Conservation (phyloP, 345 rosid species). For the Microcos paniculata region DNA sequence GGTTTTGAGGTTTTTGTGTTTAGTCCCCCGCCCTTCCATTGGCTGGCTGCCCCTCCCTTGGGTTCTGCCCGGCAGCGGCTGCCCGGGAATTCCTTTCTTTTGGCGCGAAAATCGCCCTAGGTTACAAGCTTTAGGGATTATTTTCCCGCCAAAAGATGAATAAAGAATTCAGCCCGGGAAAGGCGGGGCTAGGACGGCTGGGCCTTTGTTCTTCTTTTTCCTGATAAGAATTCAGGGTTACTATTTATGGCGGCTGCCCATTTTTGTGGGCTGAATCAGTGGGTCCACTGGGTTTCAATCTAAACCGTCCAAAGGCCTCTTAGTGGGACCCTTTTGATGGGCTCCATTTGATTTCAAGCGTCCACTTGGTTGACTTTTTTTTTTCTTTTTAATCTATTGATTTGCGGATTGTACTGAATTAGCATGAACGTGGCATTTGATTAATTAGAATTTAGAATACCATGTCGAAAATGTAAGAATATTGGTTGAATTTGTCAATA, state of each 20-base stretch:
- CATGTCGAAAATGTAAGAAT: background rate
- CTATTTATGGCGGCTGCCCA: background rate
- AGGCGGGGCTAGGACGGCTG: constrained; percentile 19
- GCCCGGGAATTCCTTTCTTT: constrained; percentile 32
- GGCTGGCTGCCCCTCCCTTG: background rate
- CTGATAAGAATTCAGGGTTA: background rate
- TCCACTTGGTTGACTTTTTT: background rate
- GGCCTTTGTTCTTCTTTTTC: background rate
- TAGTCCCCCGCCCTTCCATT: background rate
- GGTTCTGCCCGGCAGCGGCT: background rate
- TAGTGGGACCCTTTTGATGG: background rate
- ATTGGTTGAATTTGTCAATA: background rate
- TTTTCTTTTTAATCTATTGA: background rate
- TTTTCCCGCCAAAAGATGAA: constrained; percentile 29
- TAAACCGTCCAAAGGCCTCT: background rate
- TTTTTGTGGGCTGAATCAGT: background rate
- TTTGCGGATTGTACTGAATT: too few species aligned
- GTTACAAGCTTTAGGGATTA: background rate
- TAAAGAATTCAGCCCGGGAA: constrained; percentile 21
- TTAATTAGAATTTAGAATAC: background rate
- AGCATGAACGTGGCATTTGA: too few species aligned
- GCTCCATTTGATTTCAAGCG: background rate
- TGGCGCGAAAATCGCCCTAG: constrained; percentile 32
- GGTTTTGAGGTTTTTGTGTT: constrained; percentile 21
- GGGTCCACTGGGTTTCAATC: background rate